Conservation (phyloP, 2,329 filamentous ascomycete species). For the Colletotrichum sp. region DNA sequence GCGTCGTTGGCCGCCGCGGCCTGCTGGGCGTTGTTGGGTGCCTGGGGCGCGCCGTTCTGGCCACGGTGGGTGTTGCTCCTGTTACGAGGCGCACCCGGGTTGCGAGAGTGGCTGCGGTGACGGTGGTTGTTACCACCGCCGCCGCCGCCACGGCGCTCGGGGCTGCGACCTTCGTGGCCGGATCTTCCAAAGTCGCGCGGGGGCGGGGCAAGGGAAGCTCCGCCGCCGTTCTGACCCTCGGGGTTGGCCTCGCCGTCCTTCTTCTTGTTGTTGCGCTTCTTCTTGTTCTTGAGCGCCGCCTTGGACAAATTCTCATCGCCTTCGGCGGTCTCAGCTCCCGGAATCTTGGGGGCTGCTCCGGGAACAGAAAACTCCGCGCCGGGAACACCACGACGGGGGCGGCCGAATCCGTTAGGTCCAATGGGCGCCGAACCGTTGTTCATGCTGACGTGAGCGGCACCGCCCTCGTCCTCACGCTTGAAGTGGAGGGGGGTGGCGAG, state of each 20-base stretch:
- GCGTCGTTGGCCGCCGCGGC: constrained; percentile 26
- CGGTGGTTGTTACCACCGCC: constrained; percentile 31
- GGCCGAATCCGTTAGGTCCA: constrained; percentile 80
- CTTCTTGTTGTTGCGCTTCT: constrained; percentile 94
- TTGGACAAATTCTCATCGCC: constrained; percentile 81
- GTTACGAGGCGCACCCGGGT: constrained; percentile 55
- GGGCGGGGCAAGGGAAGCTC: constrained; percentile 54
- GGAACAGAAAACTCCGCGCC: constrained; percentile 79
- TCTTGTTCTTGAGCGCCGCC: constrained; percentile 94
- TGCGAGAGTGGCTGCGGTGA: constrained; percentile 62
- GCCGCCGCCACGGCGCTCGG: constrained; percentile 63
- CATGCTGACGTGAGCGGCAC: constrained; percentile 81
- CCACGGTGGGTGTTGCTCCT: constrained; percentile 54
- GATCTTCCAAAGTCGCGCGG: constrained; percentile 30
- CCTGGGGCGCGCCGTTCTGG: constrained; percentile 28
- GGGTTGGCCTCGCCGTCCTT: constrained; percentile 75
- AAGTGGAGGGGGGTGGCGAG: constrained; percentile 90
- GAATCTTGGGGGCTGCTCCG: constrained; percentile 69
- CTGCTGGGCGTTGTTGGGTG: constrained; percentile 28
- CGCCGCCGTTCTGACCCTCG: constrained; percentile 47
- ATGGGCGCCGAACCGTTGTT: constrained; percentile 78
- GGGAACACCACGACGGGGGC: constrained; percentile 78
- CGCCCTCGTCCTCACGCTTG: constrained; percentile 97
- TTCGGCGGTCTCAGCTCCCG: constrained; percentile 66
- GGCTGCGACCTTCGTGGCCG: constrained; percentile 61